phyloP scores from a whole-genome alignment of 306 rosid species.

The Vigna radiata region DNA sequence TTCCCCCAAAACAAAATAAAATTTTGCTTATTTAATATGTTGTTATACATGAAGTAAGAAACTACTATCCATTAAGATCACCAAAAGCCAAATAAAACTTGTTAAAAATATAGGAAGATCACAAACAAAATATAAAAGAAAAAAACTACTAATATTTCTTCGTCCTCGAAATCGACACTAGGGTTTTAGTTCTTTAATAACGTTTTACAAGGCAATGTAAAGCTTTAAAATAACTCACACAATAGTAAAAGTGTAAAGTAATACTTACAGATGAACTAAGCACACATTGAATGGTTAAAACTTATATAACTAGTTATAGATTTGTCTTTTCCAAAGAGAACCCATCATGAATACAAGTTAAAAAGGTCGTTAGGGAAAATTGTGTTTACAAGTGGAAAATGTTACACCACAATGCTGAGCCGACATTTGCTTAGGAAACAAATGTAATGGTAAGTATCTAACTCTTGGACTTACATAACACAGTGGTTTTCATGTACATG shows the following conservation, averaged over 20 bases:
- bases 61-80: too few relatives aligned
- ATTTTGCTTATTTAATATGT: too few relatives aligned
- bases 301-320: background rate
- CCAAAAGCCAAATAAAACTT: too few relatives aligned
- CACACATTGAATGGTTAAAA: slow-evolving; percentile 21
- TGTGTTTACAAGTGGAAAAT: slow-evolving; percentile 47
- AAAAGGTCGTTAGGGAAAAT: slow-evolving; percentile 45
- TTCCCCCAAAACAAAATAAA: too few relatives aligned
- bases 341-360: slow-evolving; percentile 32
- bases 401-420: slow-evolving; percentile 47
- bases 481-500: slow-evolving; percentile 66
- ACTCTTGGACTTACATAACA: slow-evolving; percentile 51
- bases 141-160: too few relatives aligned
- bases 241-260: background rate
- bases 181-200: too few relatives aligned
- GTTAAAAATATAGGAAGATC: too few relatives aligned
- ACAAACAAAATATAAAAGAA: too few relatives aligned
- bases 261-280: background rate
- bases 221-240: background rate
- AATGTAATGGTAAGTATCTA: slow-evolving; percentile 48
- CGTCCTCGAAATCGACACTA: too few relatives aligned
- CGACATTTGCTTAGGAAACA: slow-evolving; percentile 52
- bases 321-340: slow-evolving; percentile 27
- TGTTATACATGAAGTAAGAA: too few relatives aligned
- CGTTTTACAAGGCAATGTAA: background rate